A percentile compares a stretch with the other conserved stretches of the same genome.
These are phyloP conservation scores for Hemisphaericaspora xylanilytica DNA, from an alignment of 1,139 yeast species.

Conservation along the genomic window DNA sequence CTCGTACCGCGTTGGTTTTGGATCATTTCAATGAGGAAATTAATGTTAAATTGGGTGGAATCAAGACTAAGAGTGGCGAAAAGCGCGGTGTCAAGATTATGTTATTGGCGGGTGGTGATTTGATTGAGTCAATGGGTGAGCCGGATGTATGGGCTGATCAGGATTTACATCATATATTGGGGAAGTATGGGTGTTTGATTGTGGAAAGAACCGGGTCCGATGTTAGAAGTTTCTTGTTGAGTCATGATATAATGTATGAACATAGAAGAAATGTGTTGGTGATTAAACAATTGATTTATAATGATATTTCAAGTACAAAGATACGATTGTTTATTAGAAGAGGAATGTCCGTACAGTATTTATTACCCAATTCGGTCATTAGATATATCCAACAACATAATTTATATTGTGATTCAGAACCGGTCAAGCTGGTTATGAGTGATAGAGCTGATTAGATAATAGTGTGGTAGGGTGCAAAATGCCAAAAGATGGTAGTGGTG, in stretches of 20 bases:
- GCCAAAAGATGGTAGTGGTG: too few relatives aligned
- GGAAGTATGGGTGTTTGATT: constrained; percentile 92
- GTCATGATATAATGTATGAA: constrained; percentile 96
- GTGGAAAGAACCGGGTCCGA: constrained; percentile 97
- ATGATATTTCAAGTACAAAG: constrained; percentile 93
- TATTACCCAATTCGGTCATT: constrained; percentile 91
- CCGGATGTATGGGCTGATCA: constrained; percentile 99
- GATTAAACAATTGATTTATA: constrained; percentile 91
- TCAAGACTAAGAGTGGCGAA: constrained; percentile 68
- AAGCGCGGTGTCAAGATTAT: constrained; percentile 87
- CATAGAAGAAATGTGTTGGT: constrained; percentile 91
- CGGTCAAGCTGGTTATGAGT: constrained; percentile 85
- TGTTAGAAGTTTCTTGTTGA: constrained; percentile 83
- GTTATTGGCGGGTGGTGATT: constrained; percentile 96
- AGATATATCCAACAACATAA: constrained; percentile 92
- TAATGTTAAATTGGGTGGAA: constrained; percentile 85
- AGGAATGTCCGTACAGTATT: constrained; percentile 94
- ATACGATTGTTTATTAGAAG: constrained; percentile 88
- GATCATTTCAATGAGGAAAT: constrained; percentile 97
- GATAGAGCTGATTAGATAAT: constrained; percentile 38
- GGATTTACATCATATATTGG: constrained; percentile 91
- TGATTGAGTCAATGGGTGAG: constrained; percentile 99
- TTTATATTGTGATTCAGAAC: constrained; percentile 84
- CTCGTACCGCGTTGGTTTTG: constrained; percentile 90
- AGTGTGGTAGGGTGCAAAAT: too few relatives aligned